Conservation (phyloP, 1,139 yeast genomes). For the Blastobotrys capitulatus region DNA sequence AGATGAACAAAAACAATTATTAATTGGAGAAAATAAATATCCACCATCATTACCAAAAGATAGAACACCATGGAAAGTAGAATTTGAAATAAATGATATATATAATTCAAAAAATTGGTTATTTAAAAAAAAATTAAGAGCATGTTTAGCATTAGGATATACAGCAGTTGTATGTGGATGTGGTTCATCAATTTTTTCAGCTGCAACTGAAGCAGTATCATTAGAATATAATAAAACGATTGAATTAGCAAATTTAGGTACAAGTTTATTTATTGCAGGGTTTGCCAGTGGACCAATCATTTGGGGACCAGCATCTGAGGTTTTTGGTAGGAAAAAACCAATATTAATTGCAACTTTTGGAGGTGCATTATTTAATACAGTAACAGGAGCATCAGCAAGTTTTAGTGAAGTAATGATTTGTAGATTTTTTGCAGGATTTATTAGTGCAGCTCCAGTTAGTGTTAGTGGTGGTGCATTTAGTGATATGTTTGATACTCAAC, state of each 20-base stretch:
- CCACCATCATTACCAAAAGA: slow-evolving; percentile 57
- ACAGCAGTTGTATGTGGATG: slow-evolving; percentile 38
- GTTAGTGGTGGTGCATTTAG: slow-evolving; percentile 81
- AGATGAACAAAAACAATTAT: slow-evolving; percentile 27
- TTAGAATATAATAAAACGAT: slow-evolving; percentile 28
- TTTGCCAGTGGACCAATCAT: slow-evolving; percentile 76
- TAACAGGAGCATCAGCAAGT: slow-evolving; percentile 64
- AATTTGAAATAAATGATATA: slow-evolving; percentile 49
- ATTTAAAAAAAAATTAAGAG: slow-evolving; percentile 30
- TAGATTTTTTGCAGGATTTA: slow-evolving; percentile 68
- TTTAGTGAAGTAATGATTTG: slow-evolving; percentile 65
- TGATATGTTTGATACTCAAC: slow-evolving; percentile 55
- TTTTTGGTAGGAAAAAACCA: slow-evolving; percentile 61
- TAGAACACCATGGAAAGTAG: slow-evolving; percentile 44
- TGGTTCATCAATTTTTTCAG: slow-evolving; percentile 42
- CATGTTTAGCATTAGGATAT: slow-evolving; percentile 32
- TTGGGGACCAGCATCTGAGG: slow-evolving; percentile 75
- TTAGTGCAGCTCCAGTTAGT: slow-evolving; percentile 76
- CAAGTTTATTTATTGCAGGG: slow-evolving; percentile 64
- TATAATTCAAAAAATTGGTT: slow-evolving; percentile 46
- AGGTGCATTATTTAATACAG: slow-evolving; percentile 56
- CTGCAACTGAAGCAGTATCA: slow-evolving; percentile 31
- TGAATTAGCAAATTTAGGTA: slow-evolving; percentile 44
- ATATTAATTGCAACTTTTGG: slow-evolving; percentile 50
- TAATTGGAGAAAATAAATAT: slow-evolving; percentile 97